Conservation (phyloP, 2,329 filamentous ascomycete genomes). For the Biscogniauxia mediterranea region DNA sequence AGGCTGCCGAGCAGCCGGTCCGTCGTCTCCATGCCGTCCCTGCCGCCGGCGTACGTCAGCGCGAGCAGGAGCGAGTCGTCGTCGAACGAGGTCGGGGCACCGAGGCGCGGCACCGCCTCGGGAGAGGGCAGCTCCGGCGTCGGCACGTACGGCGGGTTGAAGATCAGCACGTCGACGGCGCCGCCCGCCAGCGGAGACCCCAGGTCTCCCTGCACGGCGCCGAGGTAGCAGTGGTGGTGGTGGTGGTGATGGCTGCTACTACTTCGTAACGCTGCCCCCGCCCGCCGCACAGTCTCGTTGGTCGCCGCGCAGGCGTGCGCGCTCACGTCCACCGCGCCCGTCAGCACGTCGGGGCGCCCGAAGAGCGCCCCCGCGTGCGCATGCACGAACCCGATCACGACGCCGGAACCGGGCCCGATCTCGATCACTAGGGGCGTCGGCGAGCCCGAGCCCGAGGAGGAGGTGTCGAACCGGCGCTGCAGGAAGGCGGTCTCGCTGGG, state of each 20-base stretch:
- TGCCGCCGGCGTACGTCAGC: constrained; percentile 84
- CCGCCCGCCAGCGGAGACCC: constrained; percentile 55
- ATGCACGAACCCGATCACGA: constrained; percentile 85
- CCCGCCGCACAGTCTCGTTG: constrained; percentile 60
- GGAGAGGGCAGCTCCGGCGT: constrained; percentile 69
- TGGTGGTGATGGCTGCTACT: constrained; percentile 17
- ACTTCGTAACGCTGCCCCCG: constrained; percentile 34
- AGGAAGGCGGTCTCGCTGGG: constrained; percentile 68
- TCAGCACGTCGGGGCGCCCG: constrained; percentile 66
- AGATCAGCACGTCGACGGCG: constrained; percentile 79
- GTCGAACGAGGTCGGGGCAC: constrained; percentile 54
- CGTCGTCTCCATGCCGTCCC: constrained; percentile 92
- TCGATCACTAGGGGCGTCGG: constrained; percentile 70
- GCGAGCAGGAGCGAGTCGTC: constrained; percentile 80
- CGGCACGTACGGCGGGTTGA: constrained; percentile 97
- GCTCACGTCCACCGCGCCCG: constrained; percentile 82
- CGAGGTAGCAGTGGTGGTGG: constrained; percentile 55
- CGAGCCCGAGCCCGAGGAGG: too few species aligned
- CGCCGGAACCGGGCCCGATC: constrained; percentile 86
- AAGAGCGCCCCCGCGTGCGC: constrained; percentile 74
- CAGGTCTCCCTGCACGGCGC: constrained; percentile 70
- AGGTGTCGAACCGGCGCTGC: constrained; percentile 53
- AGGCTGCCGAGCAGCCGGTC: constrained; percentile 71
- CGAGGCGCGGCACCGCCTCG: constrained; percentile 17
- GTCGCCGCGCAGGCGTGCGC: constrained; percentile 78